phyloP scores from a whole-genome alignment of 129 eudicot genomes.

The Solidago caesia region DNA sequence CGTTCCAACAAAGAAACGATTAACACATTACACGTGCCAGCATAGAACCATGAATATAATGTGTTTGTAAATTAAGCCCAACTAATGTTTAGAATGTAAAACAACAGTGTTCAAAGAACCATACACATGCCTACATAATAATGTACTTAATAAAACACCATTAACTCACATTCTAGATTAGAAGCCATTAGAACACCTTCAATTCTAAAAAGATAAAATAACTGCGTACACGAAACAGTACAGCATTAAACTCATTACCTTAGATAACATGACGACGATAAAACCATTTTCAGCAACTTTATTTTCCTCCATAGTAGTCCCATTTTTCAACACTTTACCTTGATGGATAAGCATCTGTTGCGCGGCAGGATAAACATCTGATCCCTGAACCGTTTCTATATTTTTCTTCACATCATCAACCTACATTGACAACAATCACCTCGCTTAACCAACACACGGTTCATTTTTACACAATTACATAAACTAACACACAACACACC shows the following conservation, averaged over 20 bases:
- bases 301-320: constrained; percentile 69
- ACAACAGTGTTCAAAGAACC: too few species aligned
- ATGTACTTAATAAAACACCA: too few species aligned
- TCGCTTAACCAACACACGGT: background rate
- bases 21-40: too few species aligned
- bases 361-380: constrained; percentile 65
- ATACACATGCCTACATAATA: too few species aligned
- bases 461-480: too few species aligned
- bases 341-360: constrained; percentile 77
- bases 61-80: too few species aligned
- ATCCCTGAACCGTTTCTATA: constrained; percentile 70
- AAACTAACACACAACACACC: background rate
- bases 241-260: constrained; percentile 41
- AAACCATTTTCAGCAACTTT: constrained; percentile 70
- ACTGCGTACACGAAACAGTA: background rate
- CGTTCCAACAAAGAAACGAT: too few species aligned
- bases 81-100: too few species aligned
- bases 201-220: background rate
- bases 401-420: constrained; percentile 74
- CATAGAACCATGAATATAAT: too few species aligned
- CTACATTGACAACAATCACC: constrained; percentile 26
- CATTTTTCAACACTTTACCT: constrained; percentile 85
- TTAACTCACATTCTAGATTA: too few species aligned
- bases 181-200: background rate
- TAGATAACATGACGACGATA: constrained; percentile 69